Evolutionary conservation across 495 filamentous ascomycete species (phyloP), one percentile per base, ranked within the genome.

Genomic region (Xanthoparmelia taractica): DNA sequence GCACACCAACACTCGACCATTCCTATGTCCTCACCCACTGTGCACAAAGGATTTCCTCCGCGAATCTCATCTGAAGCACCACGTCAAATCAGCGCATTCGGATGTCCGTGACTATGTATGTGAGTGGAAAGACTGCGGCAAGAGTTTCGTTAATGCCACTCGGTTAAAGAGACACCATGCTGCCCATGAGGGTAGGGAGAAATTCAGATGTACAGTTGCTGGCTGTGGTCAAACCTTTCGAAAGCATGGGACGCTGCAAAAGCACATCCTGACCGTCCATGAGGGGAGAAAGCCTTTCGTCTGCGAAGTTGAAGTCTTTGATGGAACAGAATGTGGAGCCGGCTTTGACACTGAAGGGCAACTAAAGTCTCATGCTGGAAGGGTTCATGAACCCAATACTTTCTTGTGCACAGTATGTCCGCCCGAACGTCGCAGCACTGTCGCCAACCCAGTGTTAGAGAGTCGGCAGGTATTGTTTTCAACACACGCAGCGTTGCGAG

Each of bases 41-140:
- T 98, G 94, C 71, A 83, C 82, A 67, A 96, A 96, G 75, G 80
- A 81, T 63, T 98, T 96, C 68, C 75, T 87, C 37, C 87, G 91
- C 40, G 79, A 86, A 52, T 90, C 90, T 65, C 91, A 96, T 74
- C 80, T 97, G 8, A 81, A 84, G 38, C 84, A 90, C 63, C 94
- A 98, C 71, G 73, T 92, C 68, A 90, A 92, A 70, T 86, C 85
- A 65, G 85, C 85, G 11, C 94, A 97, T 67, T 89, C 83, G 4
- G 76, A 85, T 55, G 80, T 89, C 59, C 83, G 85, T 50, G 81
- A 86, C 47, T 85, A 90, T 75, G 69, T 82, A 33, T 98, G 94
- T 73, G 74, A 80, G 31, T 81, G 83, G 48, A 78, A 81, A 23
- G 85, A 79, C 5, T 98, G 94, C 69, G 84, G 77, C 17, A 96